Conservation (phyloP, 768 basidiomycete species). For the Leucosporidium yakuticum region DNA sequence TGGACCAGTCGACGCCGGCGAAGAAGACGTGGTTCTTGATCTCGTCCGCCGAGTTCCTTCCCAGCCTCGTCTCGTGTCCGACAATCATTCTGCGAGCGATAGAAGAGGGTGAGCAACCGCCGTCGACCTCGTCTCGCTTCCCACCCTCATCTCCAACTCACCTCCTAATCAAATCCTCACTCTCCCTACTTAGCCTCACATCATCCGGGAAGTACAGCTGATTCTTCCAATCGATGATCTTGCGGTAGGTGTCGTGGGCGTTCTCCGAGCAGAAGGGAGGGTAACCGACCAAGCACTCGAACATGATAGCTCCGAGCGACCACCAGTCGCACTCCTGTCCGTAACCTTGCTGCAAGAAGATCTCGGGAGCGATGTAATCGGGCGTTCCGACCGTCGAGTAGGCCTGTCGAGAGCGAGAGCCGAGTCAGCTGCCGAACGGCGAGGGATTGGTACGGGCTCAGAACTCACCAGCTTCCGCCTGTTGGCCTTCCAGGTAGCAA, state of each 20-base stretch:
- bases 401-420: conserved; percentile 52
- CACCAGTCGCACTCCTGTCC: conserved; percentile 99
- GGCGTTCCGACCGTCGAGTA: conserved; percentile 98
- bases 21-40: conserved; percentile 90
- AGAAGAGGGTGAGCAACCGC: neutral
- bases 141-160: conserved; percentile 47
- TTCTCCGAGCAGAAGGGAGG: conserved; percentile 92
- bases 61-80: conserved; percentile 69
- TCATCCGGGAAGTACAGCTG: conserved; percentile 88
- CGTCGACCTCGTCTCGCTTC: neutral
- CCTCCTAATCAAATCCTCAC: conserved; percentile 81
- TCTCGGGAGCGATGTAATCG: conserved; percentile 94
- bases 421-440: neutral
- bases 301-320: conserved; percentile 98
- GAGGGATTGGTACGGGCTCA: neutral
- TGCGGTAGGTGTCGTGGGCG: conserved; percentile 95
- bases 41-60: conserved; percentile 57
- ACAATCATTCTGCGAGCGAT: conserved; percentile 57
- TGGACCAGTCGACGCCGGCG: conserved; percentile 85
- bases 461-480: conserved; percentile 76
- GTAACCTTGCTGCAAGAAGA: conserved; percentile 94
- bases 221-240: conserved; percentile 89
- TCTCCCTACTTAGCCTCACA: conserved; percentile 82
- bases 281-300: conserved; percentile 94
- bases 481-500: conserved; percentile 99